A percentile compares a stretch with the other conserved stretches of the same genome.
Evolutionary conservation across 1,284 basidiomycete genomes (phyloP).

Genomic region (Xerocomus nothofagi): DNA sequence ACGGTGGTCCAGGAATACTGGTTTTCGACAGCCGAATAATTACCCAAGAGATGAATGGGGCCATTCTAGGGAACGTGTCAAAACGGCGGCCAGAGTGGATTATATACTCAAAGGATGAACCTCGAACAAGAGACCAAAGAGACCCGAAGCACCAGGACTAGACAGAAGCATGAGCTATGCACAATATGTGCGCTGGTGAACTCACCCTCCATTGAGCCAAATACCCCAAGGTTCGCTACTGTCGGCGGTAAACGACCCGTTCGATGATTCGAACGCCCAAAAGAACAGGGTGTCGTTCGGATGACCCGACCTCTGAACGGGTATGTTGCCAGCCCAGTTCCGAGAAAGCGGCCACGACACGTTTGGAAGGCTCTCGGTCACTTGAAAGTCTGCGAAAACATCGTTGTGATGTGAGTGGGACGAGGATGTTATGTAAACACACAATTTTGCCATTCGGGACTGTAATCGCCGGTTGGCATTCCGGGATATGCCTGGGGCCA

Average conservation of each 20-base stretch:
- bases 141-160: slow-evolving; percentile 71
- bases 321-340: slow-evolving; percentile 68
- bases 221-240: slow-evolving; percentile 63
- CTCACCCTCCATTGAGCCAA: slow-evolving; percentile 73
- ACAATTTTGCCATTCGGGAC: slow-evolving; percentile 65
- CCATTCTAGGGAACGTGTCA: slow-evolving; percentile 52
- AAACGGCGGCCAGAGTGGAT: slow-evolving; percentile 20
- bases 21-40: slow-evolving; percentile 52
- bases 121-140: slow-evolving; percentile 64
- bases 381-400: slow-evolving; percentile 51
- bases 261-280: slow-evolving; percentile 61
- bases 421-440: slow-evolving; percentile 19
- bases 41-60: slow-evolving; percentile 53
- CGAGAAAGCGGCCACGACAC: slow-evolving; percentile 56
- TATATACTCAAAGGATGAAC: slow-evolving; percentile 34
- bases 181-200: slow-evolving; percentile 1
- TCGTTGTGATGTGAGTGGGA: slow-evolving; percentile 50
- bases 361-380: slow-evolving; percentile 58
- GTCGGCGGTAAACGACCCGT: slow-evolving; percentile 56
- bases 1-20: slow-evolving; percentile 56
- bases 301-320: slow-evolving; percentile 59
- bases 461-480: slow-evolving; percentile 44
- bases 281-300: slow-evolving; percentile 66
- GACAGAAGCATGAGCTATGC: background rate
- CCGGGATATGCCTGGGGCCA: slow-evolving; percentile 32